phyloP scores from a whole-genome alignment of 495 filamentous ascomycete species.

The Penicillium psychrofluorescens region DNA sequence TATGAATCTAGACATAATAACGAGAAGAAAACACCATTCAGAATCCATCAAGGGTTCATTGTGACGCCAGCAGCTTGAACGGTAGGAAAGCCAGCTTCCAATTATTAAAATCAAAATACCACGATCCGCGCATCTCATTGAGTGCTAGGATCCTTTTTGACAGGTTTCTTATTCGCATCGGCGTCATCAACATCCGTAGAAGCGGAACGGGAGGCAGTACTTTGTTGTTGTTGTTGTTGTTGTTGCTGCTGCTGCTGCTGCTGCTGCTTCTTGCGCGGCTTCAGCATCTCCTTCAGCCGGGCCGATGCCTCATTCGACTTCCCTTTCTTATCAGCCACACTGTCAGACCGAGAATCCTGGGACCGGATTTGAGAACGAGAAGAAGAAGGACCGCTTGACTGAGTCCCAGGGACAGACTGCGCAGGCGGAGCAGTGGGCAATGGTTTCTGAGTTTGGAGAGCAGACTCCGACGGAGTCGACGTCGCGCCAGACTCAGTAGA shows the following conservation, averaged over 20 bases:
- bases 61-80: too few species aligned
- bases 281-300: conserved; percentile 16
- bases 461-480: conserved; percentile 1
- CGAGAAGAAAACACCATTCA: too few species aligned
- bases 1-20: too few species aligned
- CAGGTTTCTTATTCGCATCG: background rate
- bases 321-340: conserved; percentile 8
- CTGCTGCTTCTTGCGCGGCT: conserved; percentile 15
- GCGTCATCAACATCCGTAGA: background rate
- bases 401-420: background rate
- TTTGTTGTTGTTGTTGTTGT: conserved; percentile 5
- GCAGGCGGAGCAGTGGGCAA: conserved; percentile 2
- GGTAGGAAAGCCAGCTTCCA: background rate
- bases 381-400: background rate
- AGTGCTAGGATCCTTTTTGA: conserved; percentile 2
- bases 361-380: conserved; percentile 1
- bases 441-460: conserved; percentile 10
- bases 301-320: conserved; percentile 8
- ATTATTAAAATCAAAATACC: background rate
- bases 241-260: too few species aligned
- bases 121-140: background rate
- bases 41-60: too few species aligned
- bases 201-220: background rate
- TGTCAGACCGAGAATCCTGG: conserved; percentile 2
- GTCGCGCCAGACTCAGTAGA: background rate